Conservation (phyloP, 371 early-diverging fungal species). For the Mycotypha africana region DNA sequence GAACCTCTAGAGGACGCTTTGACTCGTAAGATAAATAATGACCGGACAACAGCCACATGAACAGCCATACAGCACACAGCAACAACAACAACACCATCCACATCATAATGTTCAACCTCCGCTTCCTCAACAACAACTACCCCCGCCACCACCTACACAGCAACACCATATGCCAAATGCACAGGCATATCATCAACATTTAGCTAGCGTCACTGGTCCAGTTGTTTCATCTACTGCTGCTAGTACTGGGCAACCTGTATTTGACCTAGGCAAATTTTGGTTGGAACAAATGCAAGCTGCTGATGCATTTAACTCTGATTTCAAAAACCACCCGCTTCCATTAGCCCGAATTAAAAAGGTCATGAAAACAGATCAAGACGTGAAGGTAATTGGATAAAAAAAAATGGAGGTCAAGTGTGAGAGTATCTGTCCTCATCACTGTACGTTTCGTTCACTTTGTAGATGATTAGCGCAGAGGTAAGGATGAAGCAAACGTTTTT, state of each 20-base stretch:
- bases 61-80: no score
- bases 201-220: conserved; percentile 4
- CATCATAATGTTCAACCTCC: conserved; percentile 1
- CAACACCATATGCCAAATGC: conserved; percentile 3
- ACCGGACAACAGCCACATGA: conserved; percentile 1
- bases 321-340: conserved; percentile 92
- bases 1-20: no score
- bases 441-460: no score
- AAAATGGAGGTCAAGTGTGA: no score
- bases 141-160: no score
- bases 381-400: conserved; percentile 60
- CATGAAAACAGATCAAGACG: conserved; percentile 99
- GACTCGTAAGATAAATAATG: no score
- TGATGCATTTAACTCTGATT: conserved; percentile 57
- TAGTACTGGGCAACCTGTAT: conserved; percentile 43
- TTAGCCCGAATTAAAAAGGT: conserved; percentile 99
- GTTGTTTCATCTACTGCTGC: neutral
- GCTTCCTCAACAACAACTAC: neutral
- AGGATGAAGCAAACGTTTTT: neutral
- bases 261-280: conserved; percentile 44
- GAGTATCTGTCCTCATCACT: no score
- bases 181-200: conserved; percentile 1
- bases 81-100: conserved; percentile 1
- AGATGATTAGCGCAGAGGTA: conserved; percentile 39
- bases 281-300: conserved; percentile 33